phyloP scores from a whole-genome alignment of 805 yeast species.

The Starmerella cellae region DNA sequence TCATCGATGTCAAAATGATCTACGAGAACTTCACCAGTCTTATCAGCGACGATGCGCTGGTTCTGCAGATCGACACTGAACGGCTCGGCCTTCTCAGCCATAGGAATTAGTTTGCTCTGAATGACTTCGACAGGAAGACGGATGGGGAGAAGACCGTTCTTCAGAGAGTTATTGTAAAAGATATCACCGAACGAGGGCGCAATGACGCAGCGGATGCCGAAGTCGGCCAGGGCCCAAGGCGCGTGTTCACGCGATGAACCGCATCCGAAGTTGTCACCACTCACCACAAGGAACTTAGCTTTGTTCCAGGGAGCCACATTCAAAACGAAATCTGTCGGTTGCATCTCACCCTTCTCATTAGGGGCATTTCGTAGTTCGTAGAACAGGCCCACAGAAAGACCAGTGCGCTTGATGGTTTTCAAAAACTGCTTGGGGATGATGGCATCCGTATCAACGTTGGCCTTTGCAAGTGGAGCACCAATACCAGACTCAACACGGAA shows the following conservation, averaged over 20 bases:
- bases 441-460: slow-evolving; percentile 96
- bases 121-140: slow-evolving; percentile 75
- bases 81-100: slow-evolving; percentile 59
- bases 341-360: slow-evolving; percentile 41
- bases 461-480: slow-evolving; percentile 89
- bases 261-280: slow-evolving; percentile 97
- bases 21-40: slow-evolving; percentile 52
- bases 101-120: slow-evolving; percentile 55
- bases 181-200: slow-evolving; percentile 98
- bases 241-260: slow-evolving; percentile 99
- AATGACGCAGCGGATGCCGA: slow-evolving; percentile 88
- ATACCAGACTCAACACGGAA: slow-evolving; percentile 66
- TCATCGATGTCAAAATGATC: slow-evolving; percentile 76
- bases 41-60: slow-evolving; percentile 55
- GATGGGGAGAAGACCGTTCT: slow-evolving; percentile 88
- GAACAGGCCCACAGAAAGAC: slow-evolving; percentile 75
- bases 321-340: slow-evolving; percentile 76
- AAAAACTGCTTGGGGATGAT: slow-evolving; percentile 97
- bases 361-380: slow-evolving; percentile 75
- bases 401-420: slow-evolving; percentile 95
- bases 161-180: slow-evolving; percentile 92
- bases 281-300: slow-evolving; percentile 73
- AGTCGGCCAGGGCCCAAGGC: slow-evolving; percentile 97
- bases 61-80: slow-evolving; percentile 75
- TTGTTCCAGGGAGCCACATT: slow-evolving; percentile 71